Conservation (phyloP, 202 grass and related monocot species). For the Dendrocalamus latiflorus region DNA sequence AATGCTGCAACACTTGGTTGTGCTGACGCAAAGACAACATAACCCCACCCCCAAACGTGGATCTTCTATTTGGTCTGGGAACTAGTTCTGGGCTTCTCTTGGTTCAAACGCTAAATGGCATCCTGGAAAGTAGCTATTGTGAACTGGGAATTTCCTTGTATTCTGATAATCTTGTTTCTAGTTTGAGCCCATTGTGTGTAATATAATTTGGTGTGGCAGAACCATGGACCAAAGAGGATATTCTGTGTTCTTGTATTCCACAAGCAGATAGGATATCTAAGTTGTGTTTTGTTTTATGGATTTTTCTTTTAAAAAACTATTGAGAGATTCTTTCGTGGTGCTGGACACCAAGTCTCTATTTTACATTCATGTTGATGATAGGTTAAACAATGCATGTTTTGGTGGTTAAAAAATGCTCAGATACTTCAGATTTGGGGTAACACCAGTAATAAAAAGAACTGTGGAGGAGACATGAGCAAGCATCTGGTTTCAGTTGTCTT, state of each 20-base stretch:
- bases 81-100: neutral
- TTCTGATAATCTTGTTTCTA: too few relatives aligned
- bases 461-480: neutral
- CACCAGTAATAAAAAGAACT: neutral
- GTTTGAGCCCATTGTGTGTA: too few relatives aligned
- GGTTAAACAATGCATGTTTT: neutral
- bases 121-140: neutral
- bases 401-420: neutral
- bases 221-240: neutral
- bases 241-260: neutral
- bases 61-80: neutral
- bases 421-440: neutral
- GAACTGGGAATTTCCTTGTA: neutral
- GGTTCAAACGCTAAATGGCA: neutral
- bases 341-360: constrained; percentile 16
- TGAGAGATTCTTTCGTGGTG: neutral
- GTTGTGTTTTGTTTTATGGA: neutral
- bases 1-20: neutral
- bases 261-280: neutral
- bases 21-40: neutral
- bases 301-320: constrained; percentile 29
- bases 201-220: too few relatives aligned
- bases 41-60: neutral
- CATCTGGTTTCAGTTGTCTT: constrained; percentile 12
- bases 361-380: neutral